These are phyloP conservation scores for Xylariaceae sp. DNA, from an alignment of 2,329 filamentous ascomycete species.

Conservation along the genomic window DNA sequence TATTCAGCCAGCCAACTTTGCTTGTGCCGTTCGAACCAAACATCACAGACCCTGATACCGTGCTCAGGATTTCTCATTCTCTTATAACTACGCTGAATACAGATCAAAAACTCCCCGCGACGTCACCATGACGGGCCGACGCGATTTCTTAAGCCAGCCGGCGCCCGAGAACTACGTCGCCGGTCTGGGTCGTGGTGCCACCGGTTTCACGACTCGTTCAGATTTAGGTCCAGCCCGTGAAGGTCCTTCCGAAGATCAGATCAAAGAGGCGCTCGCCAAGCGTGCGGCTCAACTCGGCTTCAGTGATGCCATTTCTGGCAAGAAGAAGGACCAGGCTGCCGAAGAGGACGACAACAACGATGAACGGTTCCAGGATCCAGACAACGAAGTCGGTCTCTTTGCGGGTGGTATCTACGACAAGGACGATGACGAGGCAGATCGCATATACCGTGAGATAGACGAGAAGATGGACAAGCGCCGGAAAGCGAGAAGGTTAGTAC, in stretches of 20 bases:
- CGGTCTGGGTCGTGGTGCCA: conserved; percentile 94
- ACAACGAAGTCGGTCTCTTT: conserved; percentile 94
- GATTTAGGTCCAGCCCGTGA: conserved; percentile 93
- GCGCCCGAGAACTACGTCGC: conserved; percentile 88
- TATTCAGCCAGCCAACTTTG: neutral
- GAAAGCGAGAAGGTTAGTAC: conserved; percentile 77
- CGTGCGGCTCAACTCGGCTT: conserved; percentile 78
- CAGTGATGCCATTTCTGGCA: conserved; percentile 50
- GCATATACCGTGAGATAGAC: conserved; percentile 92
- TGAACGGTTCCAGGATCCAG: conserved; percentile 86
- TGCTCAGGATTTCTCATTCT: neutral
- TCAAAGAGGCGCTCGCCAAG: conserved; percentile 95
- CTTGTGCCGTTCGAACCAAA: neutral
- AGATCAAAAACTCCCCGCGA: neutral
- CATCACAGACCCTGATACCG: neutral
- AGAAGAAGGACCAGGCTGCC: conserved; percentile 66
- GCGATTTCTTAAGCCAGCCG: conserved; percentile 83
- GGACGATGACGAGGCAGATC: conserved; percentile 95
- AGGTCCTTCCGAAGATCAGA: conserved; percentile 94
- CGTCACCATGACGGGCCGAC: conserved; percentile 51
- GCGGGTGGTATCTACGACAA: conserved; percentile 94
- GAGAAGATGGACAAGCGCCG: conserved; percentile 93
- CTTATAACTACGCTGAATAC: neutral
- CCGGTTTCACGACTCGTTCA: conserved; percentile 94
- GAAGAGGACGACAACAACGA: conserved; percentile 71